phyloP scores from a whole-genome alignment of 2,329 filamentous ascomycete species.

The Xylaria sp. region DNA sequence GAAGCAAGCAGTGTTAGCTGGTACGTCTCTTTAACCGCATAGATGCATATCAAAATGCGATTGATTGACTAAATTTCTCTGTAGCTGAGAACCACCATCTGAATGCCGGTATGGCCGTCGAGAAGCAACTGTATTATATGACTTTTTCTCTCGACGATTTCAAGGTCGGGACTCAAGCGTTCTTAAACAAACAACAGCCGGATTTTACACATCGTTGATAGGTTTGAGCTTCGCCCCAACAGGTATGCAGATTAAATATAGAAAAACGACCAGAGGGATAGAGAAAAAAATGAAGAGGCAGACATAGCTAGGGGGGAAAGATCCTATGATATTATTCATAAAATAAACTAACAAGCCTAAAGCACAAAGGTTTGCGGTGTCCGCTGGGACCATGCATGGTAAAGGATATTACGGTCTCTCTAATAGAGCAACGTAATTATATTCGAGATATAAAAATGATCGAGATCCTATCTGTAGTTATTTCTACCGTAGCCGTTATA shows the following conservation, averaged over 20 bases:
- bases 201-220: slow-evolving; percentile 39
- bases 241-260: not conserved
- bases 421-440: slow-evolving; percentile 8
- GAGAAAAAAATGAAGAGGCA: not conserved
- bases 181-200: slow-evolving; percentile 54
- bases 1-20: slow-evolving; percentile 55
- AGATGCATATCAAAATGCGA: not conserved
- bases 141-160: slow-evolving; percentile 55
- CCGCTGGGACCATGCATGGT: not conserved
- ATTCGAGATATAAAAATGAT: not conserved
- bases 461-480: not conserved
- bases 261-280: not conserved
- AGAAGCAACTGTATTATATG: slow-evolving; percentile 53
- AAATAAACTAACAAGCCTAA: not conserved
- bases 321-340: not conserved
- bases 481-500: not conserved
- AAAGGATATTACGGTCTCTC: not conserved
- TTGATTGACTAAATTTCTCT: slow-evolving; percentile 39
- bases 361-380: not conserved
- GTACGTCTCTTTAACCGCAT: slow-evolving; percentile 19
- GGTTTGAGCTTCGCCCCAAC: not conserved
- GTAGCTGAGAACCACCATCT: slow-evolving; percentile 56
- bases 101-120: slow-evolving; percentile 53
- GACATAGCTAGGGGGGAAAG: not conserved
- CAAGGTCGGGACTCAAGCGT: slow-evolving; percentile 55